phyloP scores from a whole-genome alignment of 768 basidiomycete genomes.

The Boletus subparvulus region DNA sequence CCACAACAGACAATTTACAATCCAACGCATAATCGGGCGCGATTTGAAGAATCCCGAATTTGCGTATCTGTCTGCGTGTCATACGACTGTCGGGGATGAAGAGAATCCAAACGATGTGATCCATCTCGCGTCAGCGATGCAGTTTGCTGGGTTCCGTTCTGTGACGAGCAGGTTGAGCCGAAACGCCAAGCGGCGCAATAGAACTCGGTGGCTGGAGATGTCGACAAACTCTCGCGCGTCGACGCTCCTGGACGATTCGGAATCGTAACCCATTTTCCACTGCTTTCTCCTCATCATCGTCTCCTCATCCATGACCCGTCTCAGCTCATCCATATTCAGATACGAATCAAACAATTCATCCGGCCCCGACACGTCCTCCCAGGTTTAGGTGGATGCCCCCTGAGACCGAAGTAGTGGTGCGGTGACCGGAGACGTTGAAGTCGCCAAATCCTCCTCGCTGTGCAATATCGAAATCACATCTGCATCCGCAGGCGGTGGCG shows the following conservation, averaged over 20 bases:
- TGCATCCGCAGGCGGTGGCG: slow-evolving; percentile 6
- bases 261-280: neutral
- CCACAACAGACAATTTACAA: too few species aligned
- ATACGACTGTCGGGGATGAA: too few species aligned
- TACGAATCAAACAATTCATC: slow-evolving; percentile 24
- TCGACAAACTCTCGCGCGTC: neutral
- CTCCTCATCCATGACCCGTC: neutral
- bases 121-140: too few species aligned
- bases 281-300: neutral
- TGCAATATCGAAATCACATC: slow-evolving; percentile 33
- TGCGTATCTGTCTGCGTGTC: too few species aligned
- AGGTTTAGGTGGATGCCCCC: neutral
- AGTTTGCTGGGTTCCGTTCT: too few species aligned
- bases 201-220: neutral
- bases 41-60: too few species aligned
- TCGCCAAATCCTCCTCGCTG: slow-evolving; percentile 19
- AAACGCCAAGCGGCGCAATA: neutral
- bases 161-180: neutral
- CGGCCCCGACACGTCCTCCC: slow-evolving; percentile 1
- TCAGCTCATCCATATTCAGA: slow-evolving; percentile 21
- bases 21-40: too few species aligned
- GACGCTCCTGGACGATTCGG: neutral
- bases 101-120: too few species aligned
- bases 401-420: neutral
- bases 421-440: neutral